phyloP scores from a whole-genome alignment of 176 grass and related monocot genomes.

The Pontederia paniculata region DNA sequence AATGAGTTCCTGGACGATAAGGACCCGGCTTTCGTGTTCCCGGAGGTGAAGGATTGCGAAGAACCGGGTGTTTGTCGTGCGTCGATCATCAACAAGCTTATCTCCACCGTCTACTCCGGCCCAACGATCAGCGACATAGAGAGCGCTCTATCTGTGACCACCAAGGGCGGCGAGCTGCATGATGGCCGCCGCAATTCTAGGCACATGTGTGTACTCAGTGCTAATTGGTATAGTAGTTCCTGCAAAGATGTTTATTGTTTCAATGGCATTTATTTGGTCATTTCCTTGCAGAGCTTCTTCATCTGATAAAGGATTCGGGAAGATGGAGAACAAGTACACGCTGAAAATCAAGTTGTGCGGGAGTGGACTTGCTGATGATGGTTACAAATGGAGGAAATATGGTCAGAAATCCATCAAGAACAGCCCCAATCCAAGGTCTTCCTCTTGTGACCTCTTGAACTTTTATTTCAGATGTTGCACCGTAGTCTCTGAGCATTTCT shows the following conservation, averaged over 20 bases:
- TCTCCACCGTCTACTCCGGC: slow-evolving; percentile 51
- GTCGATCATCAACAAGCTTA: slow-evolving; percentile 14
- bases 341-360: slow-evolving; percentile 39
- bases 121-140: slow-evolving; percentile 56
- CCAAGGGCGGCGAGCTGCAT: slow-evolving; percentile 1
- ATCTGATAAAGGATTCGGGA: slow-evolving; percentile 15
- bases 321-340: slow-evolving; percentile 37
- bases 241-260: not conserved
- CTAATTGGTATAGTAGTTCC: not conserved
- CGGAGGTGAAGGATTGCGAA: not conserved
- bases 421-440: slow-evolving; percentile 54
- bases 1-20: not conserved
- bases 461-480: not conserved
- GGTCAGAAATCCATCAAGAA: slow-evolving; percentile 84
- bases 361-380: slow-evolving; percentile 42
- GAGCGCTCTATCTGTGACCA: slow-evolving; percentile 32
- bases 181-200: slow-evolving; percentile 25
- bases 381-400: slow-evolving; percentile 80
- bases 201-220: not conserved
- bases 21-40: not conserved
- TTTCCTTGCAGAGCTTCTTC: slow-evolving; percentile 2
- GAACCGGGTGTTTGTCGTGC: not conserved
- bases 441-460: not conserved
- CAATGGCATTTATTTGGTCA: not conserved
- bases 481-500: not conserved